Evolutionary conservation across 768 basidiomycete species (phyloP).

Genomic region (Pholiota molesta): DNA sequence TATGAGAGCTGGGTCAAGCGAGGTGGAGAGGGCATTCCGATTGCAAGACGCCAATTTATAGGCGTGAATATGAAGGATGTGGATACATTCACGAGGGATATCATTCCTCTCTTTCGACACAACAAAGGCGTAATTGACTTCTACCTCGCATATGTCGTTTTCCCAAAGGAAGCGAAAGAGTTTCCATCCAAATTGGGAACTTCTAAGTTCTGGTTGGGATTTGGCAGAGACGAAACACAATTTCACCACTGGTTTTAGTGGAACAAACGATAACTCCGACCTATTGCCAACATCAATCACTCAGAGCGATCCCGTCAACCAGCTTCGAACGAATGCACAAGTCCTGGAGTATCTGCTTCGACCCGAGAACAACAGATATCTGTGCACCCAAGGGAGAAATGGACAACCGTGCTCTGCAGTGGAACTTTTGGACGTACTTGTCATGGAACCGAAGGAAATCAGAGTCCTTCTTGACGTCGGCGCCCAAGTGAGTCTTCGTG

Average conservation of each 20-base stretch:
- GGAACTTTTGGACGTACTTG: slow-evolving; percentile 35
- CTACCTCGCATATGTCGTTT: slow-evolving; percentile 47
- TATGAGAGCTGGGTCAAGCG: slow-evolving; percentile 42
- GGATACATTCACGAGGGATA: slow-evolving; percentile 6
- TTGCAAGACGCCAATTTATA: slow-evolving; percentile 29
- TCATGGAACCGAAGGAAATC: slow-evolving; percentile 37
- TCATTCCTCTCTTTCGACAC: slow-evolving; percentile 37
- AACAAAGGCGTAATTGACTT: slow-evolving; percentile 48
- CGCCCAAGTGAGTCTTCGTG: slow-evolving; percentile 39
- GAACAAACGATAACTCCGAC: slow-evolving; percentile 53
- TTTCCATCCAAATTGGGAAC: slow-evolving; percentile 51
- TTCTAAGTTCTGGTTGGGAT: slow-evolving; percentile 55
- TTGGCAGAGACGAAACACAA: slow-evolving; percentile 39
- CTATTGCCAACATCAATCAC: slow-evolving; percentile 38
- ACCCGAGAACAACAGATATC: slow-evolving; percentile 42
- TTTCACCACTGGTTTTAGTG: slow-evolving; percentile 56
- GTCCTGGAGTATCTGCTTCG: slow-evolving; percentile 41
- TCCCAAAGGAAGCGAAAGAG: slow-evolving; percentile 52
- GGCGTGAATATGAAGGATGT: slow-evolving; percentile 45
- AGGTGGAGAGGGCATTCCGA: slow-evolving; percentile 28
- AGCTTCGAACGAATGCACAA: slow-evolving; percentile 51
- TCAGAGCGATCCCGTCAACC: slow-evolving; percentile 39
- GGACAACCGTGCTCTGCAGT: slow-evolving; percentile 23
- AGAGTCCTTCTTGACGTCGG: slow-evolving; percentile 57
- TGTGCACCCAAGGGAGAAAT: slow-evolving; percentile 24